Percentiles rank a stretch among this genome's conserved stretches.
phyloP scores from a whole-genome alignment of 73 alveolate genomes.

The Paramecium biaurelia region DNA sequence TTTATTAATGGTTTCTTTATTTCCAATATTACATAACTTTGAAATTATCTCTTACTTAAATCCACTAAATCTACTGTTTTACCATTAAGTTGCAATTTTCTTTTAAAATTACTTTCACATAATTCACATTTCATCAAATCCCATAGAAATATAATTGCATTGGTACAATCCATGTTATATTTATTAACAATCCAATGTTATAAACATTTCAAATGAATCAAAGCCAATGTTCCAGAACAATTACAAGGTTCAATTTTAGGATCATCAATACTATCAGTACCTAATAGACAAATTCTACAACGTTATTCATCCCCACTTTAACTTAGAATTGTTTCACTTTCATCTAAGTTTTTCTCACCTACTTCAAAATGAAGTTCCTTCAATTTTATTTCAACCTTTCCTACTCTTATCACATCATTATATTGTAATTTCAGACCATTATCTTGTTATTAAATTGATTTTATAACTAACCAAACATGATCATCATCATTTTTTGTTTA shows the following conservation, averaged over 20 bases:
- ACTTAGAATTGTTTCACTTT: background rate
- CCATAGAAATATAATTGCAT: conserved; percentile 44
- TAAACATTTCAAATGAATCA: conserved; percentile 86
- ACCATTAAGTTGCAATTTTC: conserved; percentile 1
- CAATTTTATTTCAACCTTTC: conserved; percentile 29
- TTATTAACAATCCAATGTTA: conserved; percentile 89
- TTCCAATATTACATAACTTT: background rate
- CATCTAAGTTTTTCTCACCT: background rate
- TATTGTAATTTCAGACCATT: background rate
- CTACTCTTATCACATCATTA: background rate
- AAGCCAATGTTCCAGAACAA: conserved; percentile 92
- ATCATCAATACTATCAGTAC: conserved; percentile 45
- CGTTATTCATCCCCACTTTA: conserved; percentile 10
- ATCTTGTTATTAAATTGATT: background rate
- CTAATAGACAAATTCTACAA: conserved; percentile 62
- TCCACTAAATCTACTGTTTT: conserved; percentile 35
- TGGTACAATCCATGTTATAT: conserved; percentile 17
- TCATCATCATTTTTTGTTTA: background rate
- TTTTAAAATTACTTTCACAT: conserved; percentile 42
- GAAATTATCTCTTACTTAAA: conserved; percentile 18
- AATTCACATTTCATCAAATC: conserved; percentile 64
- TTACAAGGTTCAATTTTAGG: conserved; percentile 93
- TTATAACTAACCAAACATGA: conserved; percentile 12
- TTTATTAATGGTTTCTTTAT: conserved; percentile 3
- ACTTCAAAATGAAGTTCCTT: background rate